phyloP scores from a whole-genome alignment of 176 grass and related monocot species.

The Cocos nucifera region DNA sequence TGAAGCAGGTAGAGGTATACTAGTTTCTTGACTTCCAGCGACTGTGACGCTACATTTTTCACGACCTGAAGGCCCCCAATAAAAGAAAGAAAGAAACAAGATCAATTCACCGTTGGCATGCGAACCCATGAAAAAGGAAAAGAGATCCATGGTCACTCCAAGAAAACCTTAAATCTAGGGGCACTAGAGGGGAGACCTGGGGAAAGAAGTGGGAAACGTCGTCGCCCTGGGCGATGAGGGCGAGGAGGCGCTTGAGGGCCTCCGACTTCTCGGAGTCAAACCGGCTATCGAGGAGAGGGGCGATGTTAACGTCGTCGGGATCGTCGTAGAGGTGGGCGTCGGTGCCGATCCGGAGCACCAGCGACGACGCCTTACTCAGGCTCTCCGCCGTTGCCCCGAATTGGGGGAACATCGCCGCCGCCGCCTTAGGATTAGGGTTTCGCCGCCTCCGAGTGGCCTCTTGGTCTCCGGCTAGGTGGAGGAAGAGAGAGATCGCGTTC shows the following conservation, averaged over 20 bases:
- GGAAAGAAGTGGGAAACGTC: slow-evolving; percentile 81
- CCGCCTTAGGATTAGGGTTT: no score
- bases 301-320: slow-evolving; percentile 77
- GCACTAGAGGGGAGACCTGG: slow-evolving; percentile 32
- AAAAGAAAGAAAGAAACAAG: neutral
- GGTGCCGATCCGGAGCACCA: slow-evolving; percentile 78
- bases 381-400: slow-evolving; percentile 52
- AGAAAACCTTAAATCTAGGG: neutral
- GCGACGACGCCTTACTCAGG: slow-evolving; percentile 53
- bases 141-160: neutral
- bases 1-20: slow-evolving; percentile 95
- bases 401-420: slow-evolving; percentile 48
- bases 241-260: slow-evolving; percentile 86
- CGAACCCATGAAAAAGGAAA: neutral
- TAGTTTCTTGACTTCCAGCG: slow-evolving; percentile 93
- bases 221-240: slow-evolving; percentile 70
- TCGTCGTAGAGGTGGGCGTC: slow-evolving; percentile 98
- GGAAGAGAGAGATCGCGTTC: no score
- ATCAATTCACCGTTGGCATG: neutral
- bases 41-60: slow-evolving; percentile 85
- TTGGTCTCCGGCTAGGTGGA: no score
- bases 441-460: no score
- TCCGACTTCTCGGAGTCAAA: slow-evolving; percentile 78
- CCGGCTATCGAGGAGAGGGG: slow-evolving; percentile 73
- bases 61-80: slow-evolving; percentile 39